phyloP scores from a whole-genome alignment of 2,329 filamentous ascomycete species.

The Calycina herbarum region DNA sequence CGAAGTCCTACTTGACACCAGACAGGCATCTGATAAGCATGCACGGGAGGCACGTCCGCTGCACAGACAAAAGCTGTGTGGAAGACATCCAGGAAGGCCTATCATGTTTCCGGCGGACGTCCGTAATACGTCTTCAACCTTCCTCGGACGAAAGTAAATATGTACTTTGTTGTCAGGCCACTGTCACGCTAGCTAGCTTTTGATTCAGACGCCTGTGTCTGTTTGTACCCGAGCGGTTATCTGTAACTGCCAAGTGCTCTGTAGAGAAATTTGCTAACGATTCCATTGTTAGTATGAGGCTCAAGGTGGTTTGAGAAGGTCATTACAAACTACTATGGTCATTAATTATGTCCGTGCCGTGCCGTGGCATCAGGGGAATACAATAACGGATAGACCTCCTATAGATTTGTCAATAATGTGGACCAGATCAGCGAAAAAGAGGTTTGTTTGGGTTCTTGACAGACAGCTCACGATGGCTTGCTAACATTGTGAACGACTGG shows the following conservation, averaged over 20 bases:
- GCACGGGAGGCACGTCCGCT: conserved; percentile 10
- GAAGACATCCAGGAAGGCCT: not conserved
- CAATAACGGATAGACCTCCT: not conserved
- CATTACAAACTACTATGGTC: not conserved
- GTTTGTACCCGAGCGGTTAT: no score
- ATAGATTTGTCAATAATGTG: not conserved
- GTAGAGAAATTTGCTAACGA: not conserved
- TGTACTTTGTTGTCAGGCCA: not conserved
- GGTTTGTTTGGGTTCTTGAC: not conserved
- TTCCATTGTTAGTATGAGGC: conserved; percentile 2
- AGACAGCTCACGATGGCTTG: not conserved
- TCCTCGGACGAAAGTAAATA: not conserved
- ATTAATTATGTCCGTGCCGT: not conserved
- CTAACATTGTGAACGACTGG: not conserved
- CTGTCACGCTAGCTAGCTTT: not conserved
- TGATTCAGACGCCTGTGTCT: not conserved
- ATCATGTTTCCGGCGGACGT: conserved; percentile 15
- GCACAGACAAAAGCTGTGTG: conserved; percentile 6
- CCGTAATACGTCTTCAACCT: conserved; percentile 4
- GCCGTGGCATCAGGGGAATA: not conserved
- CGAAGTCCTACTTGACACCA: conserved; percentile 2
- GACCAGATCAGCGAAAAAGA: not conserved
- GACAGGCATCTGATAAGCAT: not conserved
- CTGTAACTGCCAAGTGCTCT: not conserved
- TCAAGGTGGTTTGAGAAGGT: not conserved